phyloP scores from a whole-genome alignment of 2,329 filamentous ascomycete species.

The Cytospora mali region DNA sequence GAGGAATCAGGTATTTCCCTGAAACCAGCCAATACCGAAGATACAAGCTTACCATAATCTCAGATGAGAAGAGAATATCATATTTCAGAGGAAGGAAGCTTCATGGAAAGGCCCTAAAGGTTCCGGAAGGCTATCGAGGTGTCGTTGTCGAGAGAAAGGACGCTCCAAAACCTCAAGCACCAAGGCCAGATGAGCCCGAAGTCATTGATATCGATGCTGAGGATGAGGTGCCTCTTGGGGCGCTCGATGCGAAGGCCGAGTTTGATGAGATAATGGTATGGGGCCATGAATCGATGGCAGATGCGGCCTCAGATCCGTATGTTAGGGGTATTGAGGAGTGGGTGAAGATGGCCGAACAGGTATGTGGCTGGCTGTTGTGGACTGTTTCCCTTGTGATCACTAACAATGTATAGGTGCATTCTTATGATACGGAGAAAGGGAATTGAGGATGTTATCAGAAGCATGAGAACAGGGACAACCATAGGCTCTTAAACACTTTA shows the following conservation, averaged over 20 bases:
- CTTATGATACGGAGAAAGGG: conserved; percentile 15
- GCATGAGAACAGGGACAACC: background rate
- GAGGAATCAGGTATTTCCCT: conserved; percentile 29
- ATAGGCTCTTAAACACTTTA: background rate
- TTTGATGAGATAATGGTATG: conserved; percentile 83
- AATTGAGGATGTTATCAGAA: background rate
- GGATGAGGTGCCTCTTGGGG: conserved; percentile 53
- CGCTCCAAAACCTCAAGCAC: conserved; percentile 35
- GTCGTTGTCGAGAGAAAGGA: conserved; percentile 58
- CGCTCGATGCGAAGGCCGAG: conserved; percentile 63
- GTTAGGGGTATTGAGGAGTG: conserved; percentile 78
- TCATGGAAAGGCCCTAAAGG: conserved; percentile 62
- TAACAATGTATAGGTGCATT: conserved; percentile 26
- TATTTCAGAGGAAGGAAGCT: conserved; percentile 84
- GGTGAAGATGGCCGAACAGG: conserved; percentile 67
- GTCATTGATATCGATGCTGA: conserved; percentile 43
- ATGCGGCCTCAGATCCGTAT: conserved; percentile 67
- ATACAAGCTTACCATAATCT: conserved; percentile 18
- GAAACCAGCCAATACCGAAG: background rate
- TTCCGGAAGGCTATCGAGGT: conserved; percentile 75
- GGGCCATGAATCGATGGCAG: conserved; percentile 73
- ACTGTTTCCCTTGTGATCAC: background rate
- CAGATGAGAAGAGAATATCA: conserved; percentile 57
- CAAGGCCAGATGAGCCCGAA: conserved; percentile 34
- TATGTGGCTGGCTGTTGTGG: background rate